Percentiles rank a stretch among this genome's conserved stretches.
Evolutionary conservation across 1,284 basidiomycete genomes (phyloP).

Genomic region (Rhodotorula sp.): DNA sequence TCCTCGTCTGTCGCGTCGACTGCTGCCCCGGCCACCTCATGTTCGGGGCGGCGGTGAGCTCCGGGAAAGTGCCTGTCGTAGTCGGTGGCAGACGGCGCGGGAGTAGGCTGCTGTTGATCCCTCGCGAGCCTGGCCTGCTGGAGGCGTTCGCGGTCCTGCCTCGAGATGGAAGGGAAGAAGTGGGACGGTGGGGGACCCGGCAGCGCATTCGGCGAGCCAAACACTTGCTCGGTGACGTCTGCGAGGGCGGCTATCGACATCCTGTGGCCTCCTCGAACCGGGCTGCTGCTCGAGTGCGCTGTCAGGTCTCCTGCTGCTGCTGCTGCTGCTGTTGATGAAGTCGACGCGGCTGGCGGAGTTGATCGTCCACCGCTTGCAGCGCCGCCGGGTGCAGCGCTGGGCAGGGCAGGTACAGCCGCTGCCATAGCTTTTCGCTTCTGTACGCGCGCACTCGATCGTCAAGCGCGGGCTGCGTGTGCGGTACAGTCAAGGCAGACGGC

Average conservation of each 20-base stretch:
- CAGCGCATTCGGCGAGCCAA: not conserved
- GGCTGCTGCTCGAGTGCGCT: not conserved
- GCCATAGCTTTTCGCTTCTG: no score
- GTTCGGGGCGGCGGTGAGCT: not conserved
- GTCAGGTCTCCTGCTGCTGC: no score
- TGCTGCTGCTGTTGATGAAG: not conserved
- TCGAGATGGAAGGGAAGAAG: constrained; percentile 36
- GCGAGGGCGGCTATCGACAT: not conserved
- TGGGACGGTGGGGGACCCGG: constrained; percentile 1
- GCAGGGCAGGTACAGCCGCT: no score
- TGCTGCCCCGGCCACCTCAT: not conserved
- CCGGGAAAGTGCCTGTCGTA: not conserved
- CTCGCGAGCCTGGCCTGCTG: not conserved
- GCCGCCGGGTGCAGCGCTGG: no score
- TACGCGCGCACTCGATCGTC: no score
- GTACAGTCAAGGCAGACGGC: no score
- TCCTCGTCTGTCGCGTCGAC: not conserved
- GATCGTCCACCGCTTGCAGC: no score
- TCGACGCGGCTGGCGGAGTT: not conserved
- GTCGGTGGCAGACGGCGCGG: not conserved
- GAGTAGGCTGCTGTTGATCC: not conserved
- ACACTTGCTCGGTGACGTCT: constrained; percentile 1
- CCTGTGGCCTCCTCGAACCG: not conserved
- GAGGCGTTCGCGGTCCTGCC: constrained; percentile 18
- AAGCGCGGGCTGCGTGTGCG: no score